A percentile compares a stretch with the other conserved stretches of the same genome.
Evolutionary conservation across 2,329 filamentous ascomycete genomes (phyloP).

Genomic region (Aspergillus tanneri): DNA sequence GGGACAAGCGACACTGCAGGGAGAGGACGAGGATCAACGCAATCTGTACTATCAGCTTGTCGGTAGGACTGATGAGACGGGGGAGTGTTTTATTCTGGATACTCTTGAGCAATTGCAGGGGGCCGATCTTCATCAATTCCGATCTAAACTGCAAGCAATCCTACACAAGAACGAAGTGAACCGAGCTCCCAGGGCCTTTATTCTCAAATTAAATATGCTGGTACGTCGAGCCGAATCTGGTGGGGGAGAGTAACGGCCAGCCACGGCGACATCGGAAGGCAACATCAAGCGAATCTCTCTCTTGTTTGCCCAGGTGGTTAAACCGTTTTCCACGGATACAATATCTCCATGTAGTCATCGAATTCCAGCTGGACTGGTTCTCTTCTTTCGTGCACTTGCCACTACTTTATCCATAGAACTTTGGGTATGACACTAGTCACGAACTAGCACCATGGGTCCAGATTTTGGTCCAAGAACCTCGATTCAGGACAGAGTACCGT

Average conservation of each 20-base stretch:
- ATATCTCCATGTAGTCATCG: background rate
- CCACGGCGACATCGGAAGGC: constrained; percentile 23
- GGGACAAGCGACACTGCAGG: constrained; percentile 32
- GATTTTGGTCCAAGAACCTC: too few relatives aligned
- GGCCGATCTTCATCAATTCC: constrained; percentile 31
- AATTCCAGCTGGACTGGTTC: constrained; percentile 2
- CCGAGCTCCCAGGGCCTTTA: constrained; percentile 36
- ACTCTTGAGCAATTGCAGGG: constrained; percentile 38
- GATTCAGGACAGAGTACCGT: too few relatives aligned
- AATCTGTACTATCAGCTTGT: constrained; percentile 46
- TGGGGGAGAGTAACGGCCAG: constrained; percentile 35
- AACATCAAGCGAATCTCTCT: constrained; percentile 35
- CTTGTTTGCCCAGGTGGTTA: too few relatives aligned
- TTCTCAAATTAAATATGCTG: constrained; percentile 34
- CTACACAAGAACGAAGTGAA: constrained; percentile 47
- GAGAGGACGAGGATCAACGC: constrained; percentile 43
- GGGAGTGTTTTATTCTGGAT: constrained; percentile 40
- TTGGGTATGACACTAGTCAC: too few relatives aligned
- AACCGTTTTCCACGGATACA: too few relatives aligned
- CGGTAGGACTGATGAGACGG: constrained; percentile 32
- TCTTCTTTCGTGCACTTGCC: background rate
- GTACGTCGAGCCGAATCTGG: constrained; percentile 31
- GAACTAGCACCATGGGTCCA: too few relatives aligned
- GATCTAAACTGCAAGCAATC: constrained; percentile 30
- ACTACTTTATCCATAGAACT: too few relatives aligned